Conservation (phyloP, 192 early-diverging fungal species). For the Irineochytrium annulatum region DNA sequence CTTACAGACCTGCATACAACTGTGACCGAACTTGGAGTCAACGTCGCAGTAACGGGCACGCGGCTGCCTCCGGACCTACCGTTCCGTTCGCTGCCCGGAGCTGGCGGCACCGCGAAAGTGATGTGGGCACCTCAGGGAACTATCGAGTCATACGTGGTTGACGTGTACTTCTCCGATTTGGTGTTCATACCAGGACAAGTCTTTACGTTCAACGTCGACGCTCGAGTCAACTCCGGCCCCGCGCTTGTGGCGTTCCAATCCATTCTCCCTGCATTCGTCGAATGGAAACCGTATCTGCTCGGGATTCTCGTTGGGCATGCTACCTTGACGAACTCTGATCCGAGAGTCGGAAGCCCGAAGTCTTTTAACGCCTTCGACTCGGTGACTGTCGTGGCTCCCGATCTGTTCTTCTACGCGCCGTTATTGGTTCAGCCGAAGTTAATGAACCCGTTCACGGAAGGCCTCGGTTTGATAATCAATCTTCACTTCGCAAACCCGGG, state of each 20-base stretch:
- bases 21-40: conserved; percentile 5
- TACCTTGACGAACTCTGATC: background rate
- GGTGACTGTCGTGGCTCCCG: background rate
- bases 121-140: conserved; percentile 1
- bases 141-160: conserved; percentile 1
- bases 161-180: conserved; percentile 10
- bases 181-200: background rate
- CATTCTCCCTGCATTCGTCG: conserved; percentile 10
- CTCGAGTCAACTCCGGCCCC: background rate
- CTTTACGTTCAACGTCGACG: conserved; percentile 8
- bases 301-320: background rate
- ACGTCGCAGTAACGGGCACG: background rate
- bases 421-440: conserved; percentile 12
- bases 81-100: conserved; percentile 18
- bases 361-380: conserved; percentile 14
- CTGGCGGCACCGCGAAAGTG: background rate
- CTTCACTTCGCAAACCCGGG: conserved; percentile 14
- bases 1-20: conserved; percentile 6
- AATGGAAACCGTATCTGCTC: conserved; percentile 2
- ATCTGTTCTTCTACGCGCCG: conserved; percentile 19
- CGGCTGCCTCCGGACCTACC: conserved; percentile 8
- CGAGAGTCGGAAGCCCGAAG: conserved; percentile 9
- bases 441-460: conserved; percentile 18
- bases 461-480: conserved; percentile 10
- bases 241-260: background rate